Evolutionary conservation across 2,329 filamentous ascomycete species (phyloP), one percentile per base, ranked within the genome.

Genomic region (Colletotrichum falcatum): DNA sequence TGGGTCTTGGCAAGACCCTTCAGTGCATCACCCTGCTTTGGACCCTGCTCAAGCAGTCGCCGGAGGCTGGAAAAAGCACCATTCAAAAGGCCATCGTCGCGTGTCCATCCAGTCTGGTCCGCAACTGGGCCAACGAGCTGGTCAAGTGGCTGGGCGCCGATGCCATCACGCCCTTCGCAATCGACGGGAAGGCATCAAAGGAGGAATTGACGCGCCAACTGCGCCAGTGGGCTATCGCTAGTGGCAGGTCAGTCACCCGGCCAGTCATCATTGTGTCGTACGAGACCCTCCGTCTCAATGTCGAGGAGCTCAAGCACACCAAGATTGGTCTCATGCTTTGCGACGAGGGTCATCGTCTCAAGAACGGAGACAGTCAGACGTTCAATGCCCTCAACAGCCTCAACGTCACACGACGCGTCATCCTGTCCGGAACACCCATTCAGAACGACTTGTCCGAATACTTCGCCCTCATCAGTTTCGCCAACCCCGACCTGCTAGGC

Each of bases 381-480:
- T 99, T 98, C 78, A 95, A 89, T 33, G 95, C 96, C 0, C 85
- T 99, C 60, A 98, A 97, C 77, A 92, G 89, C 71, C 85, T 99
- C 20, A 97, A 98, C 76, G 96, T 99, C 35, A 92, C 92, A 51
- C 90, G 95, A 68, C 90, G 96, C 33, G 95, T 99, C 54, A 99
- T 99, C 74, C 85, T 99, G 20, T 98, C 96, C 0, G 96, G 96
- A 70, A 99, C 96, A 1, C 96, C 96, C 0, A 99, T 99, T 69
- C 96, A 99, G 77, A 99, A 99, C 76, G 96, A 99, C 78, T 83
- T 99, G n/a, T 97, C 95, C 0, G 96, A 99, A 78, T 99, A 99
- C 80, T 99, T 98, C 77, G 91, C 96, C 3, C 87, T 99, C 12
- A 92, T 98, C 70, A 97, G 95, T 79, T 99, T 99, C 77, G 96